These are phyloP conservation scores for Senecio squalidus DNA, from an alignment of 140 eudicot genomes.

Conservation along the genomic window DNA sequence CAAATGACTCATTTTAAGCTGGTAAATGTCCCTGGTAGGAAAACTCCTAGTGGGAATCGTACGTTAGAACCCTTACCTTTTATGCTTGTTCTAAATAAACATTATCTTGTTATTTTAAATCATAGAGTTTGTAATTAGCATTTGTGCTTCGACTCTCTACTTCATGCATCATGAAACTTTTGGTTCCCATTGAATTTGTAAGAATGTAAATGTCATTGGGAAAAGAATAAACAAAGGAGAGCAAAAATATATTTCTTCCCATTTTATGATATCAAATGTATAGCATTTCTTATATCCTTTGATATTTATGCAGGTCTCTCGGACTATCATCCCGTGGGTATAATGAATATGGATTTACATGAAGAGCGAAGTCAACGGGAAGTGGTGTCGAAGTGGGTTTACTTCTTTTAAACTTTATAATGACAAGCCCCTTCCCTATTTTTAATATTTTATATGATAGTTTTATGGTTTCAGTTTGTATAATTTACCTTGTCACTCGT, in stretches of 20 bases:
- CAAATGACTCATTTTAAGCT: too few species aligned
- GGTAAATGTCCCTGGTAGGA: too few species aligned
- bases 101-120: too few species aligned
- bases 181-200: conserved; percentile 16
- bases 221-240: conserved; percentile 22
- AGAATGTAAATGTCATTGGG: neutral
- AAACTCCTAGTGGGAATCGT: too few species aligned
- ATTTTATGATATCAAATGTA: neutral
- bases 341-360: conserved; percentile 21
- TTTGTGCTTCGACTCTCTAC: neutral
- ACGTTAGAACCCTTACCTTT: too few species aligned
- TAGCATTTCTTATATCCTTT: neutral
- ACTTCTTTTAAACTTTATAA: conserved; percentile 8
- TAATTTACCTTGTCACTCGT: too few species aligned
- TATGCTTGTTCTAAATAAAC: too few species aligned
- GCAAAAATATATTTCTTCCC: conserved; percentile 13
- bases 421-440: neutral
- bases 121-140: too few species aligned
- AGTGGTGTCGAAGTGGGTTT: conserved; percentile 35
- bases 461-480: conserved; percentile 21
- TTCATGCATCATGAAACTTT: conserved; percentile 6
- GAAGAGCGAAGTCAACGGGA: conserved; percentile 30
- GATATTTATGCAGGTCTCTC: conserved; percentile 1
- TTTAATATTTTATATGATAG: conserved; percentile 15
- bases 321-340: conserved; percentile 20